A percentile compares a stretch with the other conserved stretches of the same genome.
Conservation (phyloP, 108 stramenopile species). For the Craspedostauros australis region DNA sequence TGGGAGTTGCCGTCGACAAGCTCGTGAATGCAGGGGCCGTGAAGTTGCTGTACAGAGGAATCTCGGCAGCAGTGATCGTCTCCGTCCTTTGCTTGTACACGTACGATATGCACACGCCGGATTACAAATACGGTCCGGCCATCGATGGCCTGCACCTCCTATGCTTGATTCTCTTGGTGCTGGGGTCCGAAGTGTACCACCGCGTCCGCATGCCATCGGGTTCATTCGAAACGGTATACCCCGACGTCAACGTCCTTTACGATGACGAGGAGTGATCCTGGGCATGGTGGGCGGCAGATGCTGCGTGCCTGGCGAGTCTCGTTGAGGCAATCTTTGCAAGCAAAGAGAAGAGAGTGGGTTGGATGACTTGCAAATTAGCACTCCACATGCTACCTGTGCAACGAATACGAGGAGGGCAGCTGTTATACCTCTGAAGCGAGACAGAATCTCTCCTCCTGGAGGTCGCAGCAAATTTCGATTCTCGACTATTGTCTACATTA, state of each 20-base stretch:
- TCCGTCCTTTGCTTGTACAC: slow-evolving; percentile 56
- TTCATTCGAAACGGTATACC: slow-evolving; percentile 79
- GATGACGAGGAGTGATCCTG: no score
- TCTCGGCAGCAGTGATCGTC: slow-evolving; percentile 74
- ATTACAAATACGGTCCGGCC: slow-evolving; percentile 63
- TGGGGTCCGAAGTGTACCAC: slow-evolving; percentile 81
- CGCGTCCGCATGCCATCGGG: slow-evolving; percentile 59
- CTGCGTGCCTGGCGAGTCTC: no score
- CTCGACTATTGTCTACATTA: no score
- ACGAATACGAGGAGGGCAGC: no score
- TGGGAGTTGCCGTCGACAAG: slow-evolving; percentile 77
- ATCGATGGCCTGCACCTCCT: slow-evolving; percentile 62
- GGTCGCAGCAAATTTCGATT: no score
- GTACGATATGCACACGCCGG: slow-evolving; percentile 60
- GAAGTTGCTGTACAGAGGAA: slow-evolving; percentile 74
- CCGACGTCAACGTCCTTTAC: slow-evolving; percentile 56
- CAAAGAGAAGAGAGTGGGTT: no score
- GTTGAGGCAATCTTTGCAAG: no score
- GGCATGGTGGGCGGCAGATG: no score
- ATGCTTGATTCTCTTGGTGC: slow-evolving; percentile 53
- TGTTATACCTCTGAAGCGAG: no score
- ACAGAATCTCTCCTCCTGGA: no score
- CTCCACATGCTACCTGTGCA: no score
- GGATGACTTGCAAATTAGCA: no score
- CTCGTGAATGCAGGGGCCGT: slow-evolving; percentile 62